These are phyloP conservation scores for Pisolithus albus DNA, from an alignment of 768 basidiomycete species.

Conservation along the genomic window DNA sequence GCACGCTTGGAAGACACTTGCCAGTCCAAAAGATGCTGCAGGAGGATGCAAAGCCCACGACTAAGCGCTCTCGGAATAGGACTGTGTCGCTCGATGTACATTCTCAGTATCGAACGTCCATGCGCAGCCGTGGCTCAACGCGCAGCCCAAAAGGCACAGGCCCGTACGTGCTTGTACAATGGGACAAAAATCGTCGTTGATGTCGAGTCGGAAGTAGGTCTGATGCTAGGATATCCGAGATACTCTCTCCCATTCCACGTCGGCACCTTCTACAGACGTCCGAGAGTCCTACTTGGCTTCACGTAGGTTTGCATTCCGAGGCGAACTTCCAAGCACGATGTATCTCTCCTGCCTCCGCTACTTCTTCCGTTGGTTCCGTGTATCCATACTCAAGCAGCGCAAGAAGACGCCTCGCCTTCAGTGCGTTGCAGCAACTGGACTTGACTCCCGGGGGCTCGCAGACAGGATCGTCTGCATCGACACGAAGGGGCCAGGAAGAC, in stretches of 20 bases:
- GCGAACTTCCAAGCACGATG: slow-evolving; percentile 35
- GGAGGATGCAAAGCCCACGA: no score
- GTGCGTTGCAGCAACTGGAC: slow-evolving; percentile 36
- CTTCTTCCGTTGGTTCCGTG: slow-evolving; percentile 23
- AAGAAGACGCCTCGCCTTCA: slow-evolving; percentile 32
- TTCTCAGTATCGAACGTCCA: no score
- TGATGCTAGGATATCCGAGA: slow-evolving; percentile 34
- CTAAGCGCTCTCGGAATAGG: no score
- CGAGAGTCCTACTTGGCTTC: slow-evolving; percentile 57
- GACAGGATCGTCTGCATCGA: background rate
- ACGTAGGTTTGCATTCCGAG: slow-evolving; percentile 36
- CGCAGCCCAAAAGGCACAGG: no score
- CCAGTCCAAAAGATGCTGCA: no score
- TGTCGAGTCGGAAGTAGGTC: slow-evolving; percentile 7
- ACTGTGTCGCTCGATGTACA: no score
- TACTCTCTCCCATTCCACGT: slow-evolving; percentile 60
- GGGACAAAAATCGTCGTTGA: no score
- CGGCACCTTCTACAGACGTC: slow-evolving; percentile 56
- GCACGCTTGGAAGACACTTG: no score
- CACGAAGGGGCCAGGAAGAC: slow-evolving; percentile 10
- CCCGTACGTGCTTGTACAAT: no score
- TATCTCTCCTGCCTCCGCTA: slow-evolving; percentile 37
- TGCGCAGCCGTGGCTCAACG: no score
- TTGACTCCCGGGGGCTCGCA: slow-evolving; percentile 4
- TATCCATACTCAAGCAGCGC: slow-evolving; percentile 15